These are phyloP conservation scores for Dillenia turbinata DNA, from an alignment of 164 flowering plant genomes.

Conservation along the genomic window DNA sequence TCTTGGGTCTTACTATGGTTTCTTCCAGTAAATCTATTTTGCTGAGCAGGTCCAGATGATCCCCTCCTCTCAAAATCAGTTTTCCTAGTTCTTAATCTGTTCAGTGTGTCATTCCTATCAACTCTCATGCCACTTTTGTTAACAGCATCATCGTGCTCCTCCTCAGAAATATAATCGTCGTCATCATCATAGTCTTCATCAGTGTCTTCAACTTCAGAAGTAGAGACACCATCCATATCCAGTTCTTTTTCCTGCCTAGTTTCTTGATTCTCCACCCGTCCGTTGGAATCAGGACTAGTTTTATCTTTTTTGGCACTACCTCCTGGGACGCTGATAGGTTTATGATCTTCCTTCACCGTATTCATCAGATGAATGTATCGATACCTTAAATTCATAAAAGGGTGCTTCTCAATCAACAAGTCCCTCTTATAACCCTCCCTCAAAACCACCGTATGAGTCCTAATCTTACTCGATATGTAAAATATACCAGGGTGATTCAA, in stretches of 20 bases:
- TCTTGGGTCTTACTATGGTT: conserved; percentile 8
- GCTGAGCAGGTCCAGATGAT: conserved; percentile 9
- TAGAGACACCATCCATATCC: conserved; percentile 6
- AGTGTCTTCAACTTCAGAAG: conserved; percentile 26
- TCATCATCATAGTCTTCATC: conserved; percentile 20
- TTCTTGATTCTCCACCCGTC: conserved; percentile 16
- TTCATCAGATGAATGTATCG: conserved; percentile 75
- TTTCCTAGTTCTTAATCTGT: conserved; percentile 15
- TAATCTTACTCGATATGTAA: conserved; percentile 69
- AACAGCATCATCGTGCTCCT: conserved; percentile 15
- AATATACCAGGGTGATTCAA: conserved; percentile 78
- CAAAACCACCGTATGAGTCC: conserved; percentile 73
- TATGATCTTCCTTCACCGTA: conserved; percentile 29
- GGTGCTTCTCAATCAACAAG: conserved; percentile 62
- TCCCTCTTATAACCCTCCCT: conserved; percentile 83
- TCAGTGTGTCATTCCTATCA: neutral
- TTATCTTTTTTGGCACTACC: conserved; percentile 8
- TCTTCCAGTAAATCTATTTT: conserved; percentile 16
- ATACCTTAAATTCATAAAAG: conserved; percentile 62
- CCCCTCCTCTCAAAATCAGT: conserved; percentile 1
- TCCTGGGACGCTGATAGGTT: conserved; percentile 4
- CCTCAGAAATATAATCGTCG: conserved; percentile 1
- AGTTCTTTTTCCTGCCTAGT: conserved; percentile 5
- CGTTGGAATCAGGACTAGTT: conserved; percentile 1
- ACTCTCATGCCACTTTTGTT: conserved; percentile 11